phyloP scores from a whole-genome alignment of 2,329 filamentous ascomycete genomes.

The Penicillium sp. region DNA sequence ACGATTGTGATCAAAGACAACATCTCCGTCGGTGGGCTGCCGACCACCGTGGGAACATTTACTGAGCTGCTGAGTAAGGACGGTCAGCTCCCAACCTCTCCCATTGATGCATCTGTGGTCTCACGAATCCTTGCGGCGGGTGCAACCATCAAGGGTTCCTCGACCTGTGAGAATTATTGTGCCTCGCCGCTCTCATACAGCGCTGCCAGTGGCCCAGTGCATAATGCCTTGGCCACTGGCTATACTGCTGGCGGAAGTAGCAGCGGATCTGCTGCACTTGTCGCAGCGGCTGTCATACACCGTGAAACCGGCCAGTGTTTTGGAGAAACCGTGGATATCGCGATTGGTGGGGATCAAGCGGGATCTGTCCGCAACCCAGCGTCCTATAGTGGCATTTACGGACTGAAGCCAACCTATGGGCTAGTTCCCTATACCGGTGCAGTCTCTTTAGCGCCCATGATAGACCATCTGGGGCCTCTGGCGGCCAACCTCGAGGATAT shows the following conservation, averaged over 20 bases:
- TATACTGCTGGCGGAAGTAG: not conserved
- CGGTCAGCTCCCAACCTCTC: not conserved
- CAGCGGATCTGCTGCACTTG: not conserved
- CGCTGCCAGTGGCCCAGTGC: not conserved
- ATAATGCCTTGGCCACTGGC: not conserved
- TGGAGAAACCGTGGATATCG: slow-evolving; percentile 31
- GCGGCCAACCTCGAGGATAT: slow-evolving; percentile 49
- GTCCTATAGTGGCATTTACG: slow-evolving; percentile 48
- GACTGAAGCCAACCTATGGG: slow-evolving; percentile 55
- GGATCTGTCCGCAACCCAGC: slow-evolving; percentile 47
- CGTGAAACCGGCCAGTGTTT: not conserved
- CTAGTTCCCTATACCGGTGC: slow-evolving; percentile 57
- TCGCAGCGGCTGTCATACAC: not conserved
- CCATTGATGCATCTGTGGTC: not conserved
- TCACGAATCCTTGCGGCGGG: not conserved
- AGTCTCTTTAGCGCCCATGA: not conserved
- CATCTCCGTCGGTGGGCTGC: not conserved
- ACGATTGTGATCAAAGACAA: not conserved
- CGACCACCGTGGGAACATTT: not conserved
- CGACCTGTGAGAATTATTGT: not conserved
- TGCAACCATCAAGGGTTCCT: not conserved
- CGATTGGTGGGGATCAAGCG: slow-evolving; percentile 47
- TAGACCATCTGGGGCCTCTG: slow-evolving; percentile 41
- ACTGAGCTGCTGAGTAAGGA: not conserved
- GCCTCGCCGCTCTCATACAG: not conserved